Evolutionary conservation across 2,329 filamentous ascomycete genomes (phyloP), one percentile per base, ranked within the genome.

Genomic region (Exophiala bonariae): DNA sequence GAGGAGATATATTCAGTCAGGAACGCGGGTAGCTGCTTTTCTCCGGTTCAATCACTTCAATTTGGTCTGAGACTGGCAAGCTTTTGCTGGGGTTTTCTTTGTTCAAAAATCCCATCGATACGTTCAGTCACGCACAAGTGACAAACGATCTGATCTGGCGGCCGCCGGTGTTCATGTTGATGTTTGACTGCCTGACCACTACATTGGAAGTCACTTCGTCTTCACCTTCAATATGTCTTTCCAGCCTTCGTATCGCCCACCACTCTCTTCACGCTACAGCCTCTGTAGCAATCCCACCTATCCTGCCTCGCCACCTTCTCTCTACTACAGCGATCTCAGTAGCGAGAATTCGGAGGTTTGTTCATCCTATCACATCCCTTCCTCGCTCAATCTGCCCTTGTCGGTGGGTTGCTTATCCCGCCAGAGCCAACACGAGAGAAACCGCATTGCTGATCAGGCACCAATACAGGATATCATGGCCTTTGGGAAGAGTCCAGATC

Each of bases 321-420:
- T 58, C 26, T 47, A 47, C 49, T 54, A 55, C 48, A 58, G 57
- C 41, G 54, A 57, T 36, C 32, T 40, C 28, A 51, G 49, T 34
- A 49, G 46, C 26, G 52, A 57, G 23, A 47, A 52, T 23, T 53
- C 49, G 22, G 50, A 54, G 46, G 55, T 56, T 44, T 18, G 44
- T 45, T 41, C 33, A 13, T 41, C 40, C 10, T 40, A 17, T n/a
- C 42, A 17, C 19, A 10, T 36, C 17, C 10, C 19, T 22, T 35
- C 31, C 17, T 10, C 32, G 19, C 10, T 40, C 36, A 17, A 20
- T 7, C 22, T 36, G 13, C 39, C 33, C 30, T n/a, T n/a, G n/a
- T n/a, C n/a, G n/a, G n/a, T n/a, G n/a, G n/a, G n/a, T n/a, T n/a
- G n/a, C n/a, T n/a, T n/a, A n/a, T n/a, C n/a, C n/a, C n/a, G n/a